Conservation (phyloP, 495 filamentous ascomycete genomes). For the Aspergillus diversus region DNA sequence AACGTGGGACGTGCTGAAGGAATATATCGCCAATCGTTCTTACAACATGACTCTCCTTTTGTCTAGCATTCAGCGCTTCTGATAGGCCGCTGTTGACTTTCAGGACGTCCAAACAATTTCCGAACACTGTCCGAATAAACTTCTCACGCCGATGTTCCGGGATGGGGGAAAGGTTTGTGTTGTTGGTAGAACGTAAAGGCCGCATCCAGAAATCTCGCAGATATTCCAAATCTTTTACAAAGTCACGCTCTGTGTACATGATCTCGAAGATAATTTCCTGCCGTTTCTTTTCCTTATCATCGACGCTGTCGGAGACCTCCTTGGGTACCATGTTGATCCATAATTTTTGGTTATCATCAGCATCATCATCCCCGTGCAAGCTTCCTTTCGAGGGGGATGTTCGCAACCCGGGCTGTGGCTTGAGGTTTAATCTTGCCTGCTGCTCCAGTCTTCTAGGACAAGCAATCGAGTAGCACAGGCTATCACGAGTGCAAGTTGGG, state of each 20-base stretch:
- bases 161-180: conserved; percentile 76
- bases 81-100: conserved; percentile 86
- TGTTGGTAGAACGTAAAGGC: conserved; percentile 72
- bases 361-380: conserved; percentile 80
- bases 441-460: conserved; percentile 95
- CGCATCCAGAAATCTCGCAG: conserved; percentile 98
- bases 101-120: conserved; percentile 93
- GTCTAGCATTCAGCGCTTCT: conserved; percentile 82
- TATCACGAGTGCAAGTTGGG: conserved; percentile 92
- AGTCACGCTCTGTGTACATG: conserved; percentile 98
- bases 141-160: conserved; percentile 84
- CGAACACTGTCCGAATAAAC: conserved; percentile 93
- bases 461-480: conserved; percentile 97
- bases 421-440: conserved; percentile 88
- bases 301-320: conserved; percentile 85
- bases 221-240: conserved; percentile 99
- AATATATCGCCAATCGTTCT: conserved; percentile 93
- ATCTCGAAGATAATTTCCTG: conserved; percentile 98
- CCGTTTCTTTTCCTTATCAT: conserved; percentile 92
- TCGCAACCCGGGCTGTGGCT: conserved; percentile 84
- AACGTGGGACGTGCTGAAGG: conserved; percentile 85
- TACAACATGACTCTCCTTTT: conserved; percentile 88
- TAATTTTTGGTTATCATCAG: conserved; percentile 90
- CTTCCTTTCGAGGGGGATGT: conserved; percentile 78
- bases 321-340: conserved; percentile 99